Evolutionary conservation across 2,329 filamentous ascomycete species (phyloP).

Genomic region (Colletotrichum brevisporum): DNA sequence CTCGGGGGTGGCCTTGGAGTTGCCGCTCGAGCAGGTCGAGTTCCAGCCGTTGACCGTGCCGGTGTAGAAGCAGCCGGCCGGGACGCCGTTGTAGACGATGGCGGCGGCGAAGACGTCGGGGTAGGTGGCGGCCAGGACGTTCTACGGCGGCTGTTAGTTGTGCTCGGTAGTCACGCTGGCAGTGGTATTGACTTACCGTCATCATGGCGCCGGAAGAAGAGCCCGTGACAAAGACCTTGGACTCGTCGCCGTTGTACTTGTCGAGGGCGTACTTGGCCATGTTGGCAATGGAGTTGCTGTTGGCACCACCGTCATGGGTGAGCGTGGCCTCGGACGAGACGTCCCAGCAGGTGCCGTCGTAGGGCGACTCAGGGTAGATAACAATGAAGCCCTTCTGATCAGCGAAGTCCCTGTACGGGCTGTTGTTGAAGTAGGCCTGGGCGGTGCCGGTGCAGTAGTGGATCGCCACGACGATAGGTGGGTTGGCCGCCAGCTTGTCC

Average conservation of each 20-base stretch:
- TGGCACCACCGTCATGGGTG: slow-evolving; percentile 65
- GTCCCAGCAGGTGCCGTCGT: slow-evolving; percentile 68
- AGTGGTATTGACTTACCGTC: slow-evolving; percentile 18
- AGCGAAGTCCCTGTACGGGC: slow-evolving; percentile 66
- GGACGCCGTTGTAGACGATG: slow-evolving; percentile 66
- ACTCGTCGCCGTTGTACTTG: slow-evolving; percentile 63
- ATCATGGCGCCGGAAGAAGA: slow-evolving; percentile 41
- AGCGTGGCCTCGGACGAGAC: slow-evolving; percentile 66
- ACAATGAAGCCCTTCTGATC: slow-evolving; percentile 70
- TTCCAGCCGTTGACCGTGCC: slow-evolving; percentile 66
- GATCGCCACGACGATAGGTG: slow-evolving; percentile 66
- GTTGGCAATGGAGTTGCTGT: slow-evolving; percentile 65
- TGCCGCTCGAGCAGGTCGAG: slow-evolving; percentile 66
- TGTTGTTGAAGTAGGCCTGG: slow-evolving; percentile 63
- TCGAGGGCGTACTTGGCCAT: slow-evolving; percentile 66
- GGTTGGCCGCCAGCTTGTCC: slow-evolving; percentile 53
- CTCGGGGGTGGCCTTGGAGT: slow-evolving; percentile 56
- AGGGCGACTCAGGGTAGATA: slow-evolving; percentile 61
- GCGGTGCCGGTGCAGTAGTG: slow-evolving; percentile 71
- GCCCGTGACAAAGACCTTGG: slow-evolving; percentile 64
- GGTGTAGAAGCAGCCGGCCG: slow-evolving; percentile 67
- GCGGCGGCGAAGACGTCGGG: slow-evolving; percentile 68
- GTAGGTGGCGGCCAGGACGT: slow-evolving; percentile 67
- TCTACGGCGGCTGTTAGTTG: slow-evolving; percentile 40
- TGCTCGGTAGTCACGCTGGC: no score